Base-by-base conservation (phyloP, 1,139 yeast species). In the Suhomyces guaymorum region DNA sequence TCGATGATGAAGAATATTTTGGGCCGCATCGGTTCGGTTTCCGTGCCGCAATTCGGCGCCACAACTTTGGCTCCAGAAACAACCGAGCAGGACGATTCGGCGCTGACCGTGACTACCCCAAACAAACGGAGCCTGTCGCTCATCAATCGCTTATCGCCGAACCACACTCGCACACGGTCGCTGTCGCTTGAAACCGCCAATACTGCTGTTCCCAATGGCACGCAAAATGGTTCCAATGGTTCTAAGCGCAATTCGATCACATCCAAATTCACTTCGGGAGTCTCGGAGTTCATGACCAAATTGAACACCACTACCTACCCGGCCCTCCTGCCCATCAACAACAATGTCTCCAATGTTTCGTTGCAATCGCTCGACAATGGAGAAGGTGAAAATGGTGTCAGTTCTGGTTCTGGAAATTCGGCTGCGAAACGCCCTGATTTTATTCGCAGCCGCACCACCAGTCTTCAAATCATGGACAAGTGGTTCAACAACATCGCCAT, bases 391-490 rank as follows among this genome's bases (percentile, higher is more conserved):
- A 49, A 43, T 9, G 35, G 31, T 24, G 32, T 30, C 17, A 17
- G 37, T 13, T 30, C 41, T 4, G 13, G n/a, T n/a, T n/a, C n/a
- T n/a, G n/a, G n/a, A n/a, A n/a, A n/a, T n/a, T n/a, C n/a, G 4
- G 19, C 19, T n/a, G 28, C 24, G 30, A 32, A 27, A 39, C 40
- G 62, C 30, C 62, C 66, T 1, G 66, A 63, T 14, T 52, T 53
- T 35, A 43, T 31, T 38, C 47, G 70, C 29, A 54, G 56, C 29
- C 54, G 73, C 39, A 61, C 72, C 7, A 50, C 72, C 20, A 66
- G 73, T 42, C 47, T 67, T 24, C 75, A 69, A 44, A 56, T 68
- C 20, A 65, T 70, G 70, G 75, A 70, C 40, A 66, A 61, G 42
- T 70, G 73, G 73, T 64, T 70, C 42, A 63, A 57, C 39, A 68